These are phyloP conservation scores for Rostrohypoxylon terebratum DNA, from an alignment of 495 filamentous ascomycete species.

Conservation along the genomic window DNA sequence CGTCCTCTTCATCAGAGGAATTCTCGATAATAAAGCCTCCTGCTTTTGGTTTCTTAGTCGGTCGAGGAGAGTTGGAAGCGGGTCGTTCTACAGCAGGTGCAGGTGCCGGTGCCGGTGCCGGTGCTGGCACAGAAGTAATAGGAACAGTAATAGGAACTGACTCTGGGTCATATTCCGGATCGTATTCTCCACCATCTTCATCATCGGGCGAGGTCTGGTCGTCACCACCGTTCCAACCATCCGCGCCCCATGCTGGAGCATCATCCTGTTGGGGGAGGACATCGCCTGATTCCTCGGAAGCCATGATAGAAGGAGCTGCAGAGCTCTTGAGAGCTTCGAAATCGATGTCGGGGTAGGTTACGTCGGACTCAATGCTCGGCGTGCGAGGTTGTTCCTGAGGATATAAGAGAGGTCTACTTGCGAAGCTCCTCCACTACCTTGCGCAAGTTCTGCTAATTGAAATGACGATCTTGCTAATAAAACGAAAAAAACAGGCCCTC, in stretches of 20 bases:
- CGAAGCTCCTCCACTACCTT: not conserved
- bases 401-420: not conserved
- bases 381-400: not conserved
- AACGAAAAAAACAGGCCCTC: not conserved
- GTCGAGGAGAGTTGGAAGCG: conserved; percentile 50
- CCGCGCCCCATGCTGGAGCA: conserved; percentile 57
- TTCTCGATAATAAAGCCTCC: conserved; percentile 81
- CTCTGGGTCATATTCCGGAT: conserved; percentile 67
- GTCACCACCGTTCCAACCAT: conserved; percentile 62
- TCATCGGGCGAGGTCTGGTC: conserved; percentile 35
- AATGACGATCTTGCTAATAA: not conserved
- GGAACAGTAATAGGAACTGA: conserved; percentile 58
- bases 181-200: conserved; percentile 63
- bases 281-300: conserved; percentile 49
- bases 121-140: conserved; percentile 47
- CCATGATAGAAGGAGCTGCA: conserved; percentile 46
- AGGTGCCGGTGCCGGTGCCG: too few species aligned
- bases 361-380: not conserved
- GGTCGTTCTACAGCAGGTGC: conserved; percentile 46
- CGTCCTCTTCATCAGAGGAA: conserved; percentile 72
- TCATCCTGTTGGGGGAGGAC: conserved; percentile 50
- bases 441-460: not conserved
- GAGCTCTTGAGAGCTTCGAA: not conserved
- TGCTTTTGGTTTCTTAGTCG: conserved; percentile 70
- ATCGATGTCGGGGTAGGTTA: not conserved